These are phyloP conservation scores for Arthrobotrys sinensis DNA, from an alignment of 2,329 filamentous ascomycete species.

Conservation along the genomic window DNA sequence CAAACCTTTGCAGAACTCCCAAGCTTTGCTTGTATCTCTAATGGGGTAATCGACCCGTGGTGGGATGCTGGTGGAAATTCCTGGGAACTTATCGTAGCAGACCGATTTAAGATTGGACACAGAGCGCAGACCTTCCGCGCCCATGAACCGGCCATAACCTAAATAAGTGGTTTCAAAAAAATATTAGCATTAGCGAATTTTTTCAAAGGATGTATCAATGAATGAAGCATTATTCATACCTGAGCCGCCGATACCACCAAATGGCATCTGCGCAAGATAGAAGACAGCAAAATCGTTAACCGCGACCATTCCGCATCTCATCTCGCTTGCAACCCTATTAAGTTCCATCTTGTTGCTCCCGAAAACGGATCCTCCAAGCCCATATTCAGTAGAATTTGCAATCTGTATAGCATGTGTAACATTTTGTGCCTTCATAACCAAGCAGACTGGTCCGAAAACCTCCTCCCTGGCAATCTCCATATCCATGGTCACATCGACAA, in stretches of 20 bases:
- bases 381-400: constrained; percentile 87
- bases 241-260: constrained; percentile 89
- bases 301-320: constrained; percentile 90
- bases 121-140: constrained; percentile 85
- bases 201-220: not conserved
- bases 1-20: constrained; percentile 73
- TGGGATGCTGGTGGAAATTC: constrained; percentile 83
- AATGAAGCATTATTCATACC: constrained; percentile 67
- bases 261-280: constrained; percentile 94
- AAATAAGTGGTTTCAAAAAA: not conserved
- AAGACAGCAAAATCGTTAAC: constrained; percentile 96
- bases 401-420: constrained; percentile 79
- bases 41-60: constrained; percentile 86
- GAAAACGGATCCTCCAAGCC: constrained; percentile 90
- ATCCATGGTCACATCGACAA: constrained; percentile 86
- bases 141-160: constrained; percentile 88
- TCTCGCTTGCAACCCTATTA: constrained; percentile 75
- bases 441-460: constrained; percentile 92
- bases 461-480: constrained; percentile 94
- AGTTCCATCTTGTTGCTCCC: constrained; percentile 78
- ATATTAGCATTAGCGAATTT: not conserved
- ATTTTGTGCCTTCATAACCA: constrained; percentile 82
- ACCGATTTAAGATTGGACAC: constrained; percentile 91
- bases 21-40: constrained; percentile 75
- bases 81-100: constrained; percentile 79